A percentile compares a stretch with the other conserved stretches of the same genome.
Conservation (phyloP, 345 rosid species). For the Ceriops tagal region DNA sequence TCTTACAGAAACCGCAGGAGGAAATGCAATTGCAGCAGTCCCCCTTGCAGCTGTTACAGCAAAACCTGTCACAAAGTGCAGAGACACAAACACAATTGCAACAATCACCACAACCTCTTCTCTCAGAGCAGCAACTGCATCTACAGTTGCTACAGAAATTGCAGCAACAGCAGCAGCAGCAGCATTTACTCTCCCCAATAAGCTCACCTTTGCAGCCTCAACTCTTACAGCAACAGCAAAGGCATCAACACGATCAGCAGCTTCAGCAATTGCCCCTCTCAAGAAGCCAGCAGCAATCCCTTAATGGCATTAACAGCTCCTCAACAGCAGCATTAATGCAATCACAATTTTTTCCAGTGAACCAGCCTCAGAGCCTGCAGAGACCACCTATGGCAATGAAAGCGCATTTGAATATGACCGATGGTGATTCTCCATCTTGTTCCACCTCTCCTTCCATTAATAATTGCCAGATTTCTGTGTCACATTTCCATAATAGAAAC, state of each 20-base stretch:
- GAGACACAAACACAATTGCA: slow-evolving; percentile 55
- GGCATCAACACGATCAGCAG: slow-evolving; percentile 50
- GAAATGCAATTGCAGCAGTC: slow-evolving; percentile 63
- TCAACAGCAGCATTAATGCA: slow-evolving; percentile 52
- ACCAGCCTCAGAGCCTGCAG: slow-evolving; percentile 54
- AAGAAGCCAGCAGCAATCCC: slow-evolving; percentile 57
- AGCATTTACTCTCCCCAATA: slow-evolving; percentile 38
- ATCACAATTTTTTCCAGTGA: slow-evolving; percentile 53
- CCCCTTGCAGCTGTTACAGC: slow-evolving; percentile 49
- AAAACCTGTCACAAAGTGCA: slow-evolving; percentile 50
- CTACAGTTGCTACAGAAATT: slow-evolving; percentile 57
- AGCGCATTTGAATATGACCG: slow-evolving; percentile 67
- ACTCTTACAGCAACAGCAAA: slow-evolving; percentile 53
- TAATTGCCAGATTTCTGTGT: slow-evolving; percentile 68
- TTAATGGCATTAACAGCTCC: slow-evolving; percentile 46
- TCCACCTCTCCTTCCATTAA: slow-evolving; percentile 93
- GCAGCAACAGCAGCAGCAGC: slow-evolving; percentile 53
- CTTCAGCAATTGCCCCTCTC: slow-evolving; percentile 46
- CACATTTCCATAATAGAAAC: slow-evolving; percentile 62
- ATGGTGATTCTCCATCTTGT: slow-evolving; percentile 94
- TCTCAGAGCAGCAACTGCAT: slow-evolving; percentile 82
- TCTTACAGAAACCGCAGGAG: slow-evolving; percentile 54
- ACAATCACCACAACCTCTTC: slow-evolving; percentile 56
- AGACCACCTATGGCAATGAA: slow-evolving; percentile 44
- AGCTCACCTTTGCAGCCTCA: slow-evolving; percentile 68